A percentile compares a stretch with the other conserved stretches of the same genome.
These are phyloP conservation scores for Solanum hybrid DNA, from an alignment of 305 asterid genomes.

Conservation along the genomic window DNA sequence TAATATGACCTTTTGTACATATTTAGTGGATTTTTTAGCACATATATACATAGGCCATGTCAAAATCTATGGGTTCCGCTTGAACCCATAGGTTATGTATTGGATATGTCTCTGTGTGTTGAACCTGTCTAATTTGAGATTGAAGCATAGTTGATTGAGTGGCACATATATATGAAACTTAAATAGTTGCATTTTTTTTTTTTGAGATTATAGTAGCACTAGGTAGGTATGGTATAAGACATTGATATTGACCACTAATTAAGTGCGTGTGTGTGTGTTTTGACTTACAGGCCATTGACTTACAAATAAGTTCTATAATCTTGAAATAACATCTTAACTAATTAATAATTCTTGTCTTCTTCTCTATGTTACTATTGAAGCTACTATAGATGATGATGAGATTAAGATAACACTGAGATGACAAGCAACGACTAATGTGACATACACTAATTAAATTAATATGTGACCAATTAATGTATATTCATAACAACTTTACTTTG, in stretches of 20 bases:
- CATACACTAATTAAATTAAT: not conserved
- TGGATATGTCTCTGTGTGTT: not conserved
- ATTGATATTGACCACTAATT: not conserved
- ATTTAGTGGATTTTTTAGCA: not conserved
- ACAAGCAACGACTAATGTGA: conserved; percentile 14
- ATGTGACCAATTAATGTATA: not conserved
- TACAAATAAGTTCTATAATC: not conserved
- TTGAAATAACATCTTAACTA: not conserved
- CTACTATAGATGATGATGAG: not conserved
- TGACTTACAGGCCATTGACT: not conserved
- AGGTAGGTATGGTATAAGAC: not conserved
- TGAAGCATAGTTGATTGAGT: not conserved
- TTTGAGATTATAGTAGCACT: not conserved
- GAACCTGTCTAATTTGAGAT: not conserved
- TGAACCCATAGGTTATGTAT: not conserved
- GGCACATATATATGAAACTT: not conserved
- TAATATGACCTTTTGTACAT: not conserved
- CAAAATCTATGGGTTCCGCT: not conserved
- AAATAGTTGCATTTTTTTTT: not conserved
- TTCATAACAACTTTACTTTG: not conserved
- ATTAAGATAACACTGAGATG: not conserved
- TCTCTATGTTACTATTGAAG: conserved; percentile 66
- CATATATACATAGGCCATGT: not conserved
- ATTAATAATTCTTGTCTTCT: conserved; percentile 51
- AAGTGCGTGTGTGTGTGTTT: not conserved